Conservation (phyloP, 768 basidiomycete genomes). For the Piloderma croceum region DNA sequence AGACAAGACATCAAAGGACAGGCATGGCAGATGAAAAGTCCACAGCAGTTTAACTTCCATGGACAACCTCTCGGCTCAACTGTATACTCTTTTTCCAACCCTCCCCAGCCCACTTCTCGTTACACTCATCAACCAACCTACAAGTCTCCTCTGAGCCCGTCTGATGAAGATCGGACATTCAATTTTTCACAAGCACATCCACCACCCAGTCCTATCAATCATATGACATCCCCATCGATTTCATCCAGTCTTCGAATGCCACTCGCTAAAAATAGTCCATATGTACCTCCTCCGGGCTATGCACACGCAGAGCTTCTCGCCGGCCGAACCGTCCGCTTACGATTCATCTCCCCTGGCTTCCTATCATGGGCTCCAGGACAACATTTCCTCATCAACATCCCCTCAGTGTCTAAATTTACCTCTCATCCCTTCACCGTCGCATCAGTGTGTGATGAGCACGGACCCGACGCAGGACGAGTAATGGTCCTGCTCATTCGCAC, state of each 20-base stretch:
- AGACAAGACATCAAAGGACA: conserved; percentile 5
- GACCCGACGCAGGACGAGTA: conserved; percentile 41
- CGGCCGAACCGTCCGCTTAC: conserved; percentile 65
- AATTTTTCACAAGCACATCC: not conserved
- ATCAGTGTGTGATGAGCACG: conserved; percentile 48
- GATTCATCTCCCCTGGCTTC: conserved; percentile 49
- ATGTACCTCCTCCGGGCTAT: conserved; percentile 59
- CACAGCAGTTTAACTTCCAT: conserved; percentile 1
- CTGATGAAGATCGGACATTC: no score
- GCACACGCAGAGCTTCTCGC: conserved; percentile 65
- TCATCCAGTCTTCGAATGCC: conserved; percentile 7
- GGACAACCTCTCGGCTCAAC: not conserved
- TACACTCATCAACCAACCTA: not conserved
- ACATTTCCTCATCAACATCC: conserved; percentile 65
- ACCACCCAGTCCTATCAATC: not conserved
- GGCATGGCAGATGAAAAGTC: conserved; percentile 21
- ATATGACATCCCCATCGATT: not conserved
- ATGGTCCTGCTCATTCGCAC: conserved; percentile 66
- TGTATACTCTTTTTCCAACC: not conserved
- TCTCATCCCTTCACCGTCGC: conserved; percentile 74
- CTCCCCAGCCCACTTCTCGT: not conserved
- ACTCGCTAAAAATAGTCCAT: conserved; percentile 15
- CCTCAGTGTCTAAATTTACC: conserved; percentile 53
- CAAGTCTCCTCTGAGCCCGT: not conserved
- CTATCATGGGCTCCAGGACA: conserved; percentile 75